Evolutionary conservation across 495 filamentous ascomycete species (phyloP).

Genomic region (Talaromyces trachyspermus): DNA sequence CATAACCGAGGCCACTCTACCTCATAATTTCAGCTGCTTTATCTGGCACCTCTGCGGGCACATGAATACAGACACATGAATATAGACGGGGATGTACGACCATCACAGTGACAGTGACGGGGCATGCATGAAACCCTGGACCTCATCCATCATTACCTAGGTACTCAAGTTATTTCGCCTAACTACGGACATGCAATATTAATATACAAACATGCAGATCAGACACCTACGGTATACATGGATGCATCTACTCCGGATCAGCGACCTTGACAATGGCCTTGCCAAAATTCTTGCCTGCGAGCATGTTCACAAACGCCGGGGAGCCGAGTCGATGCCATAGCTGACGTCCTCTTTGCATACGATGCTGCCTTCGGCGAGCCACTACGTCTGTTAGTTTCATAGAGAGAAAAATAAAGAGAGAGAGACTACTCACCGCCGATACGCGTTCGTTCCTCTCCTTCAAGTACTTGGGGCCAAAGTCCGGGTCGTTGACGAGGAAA

Average conservation of each 20-base stretch:
- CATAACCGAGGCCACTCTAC: background rate
- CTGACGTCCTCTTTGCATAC: slow-evolving; percentile 50
- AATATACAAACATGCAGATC: background rate
- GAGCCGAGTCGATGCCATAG: slow-evolving; percentile 73
- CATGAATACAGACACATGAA: background rate
- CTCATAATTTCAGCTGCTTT: background rate
- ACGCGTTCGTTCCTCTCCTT: slow-evolving; percentile 57
- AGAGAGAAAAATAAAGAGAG: slow-evolving; percentile 13
- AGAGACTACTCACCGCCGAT: background rate
- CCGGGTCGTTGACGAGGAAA: slow-evolving; percentile 63
- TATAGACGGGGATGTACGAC: too few relatives aligned
- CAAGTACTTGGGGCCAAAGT: slow-evolving; percentile 63
- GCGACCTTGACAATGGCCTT: slow-evolving; percentile 75
- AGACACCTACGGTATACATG: too few relatives aligned
- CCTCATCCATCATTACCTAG: too few relatives aligned
- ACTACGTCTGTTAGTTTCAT: slow-evolving; percentile 40
- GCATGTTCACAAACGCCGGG: slow-evolving; percentile 73
- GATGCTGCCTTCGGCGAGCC: slow-evolving; percentile 57
- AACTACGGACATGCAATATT: slow-evolving; percentile 12
- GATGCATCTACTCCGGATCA: slow-evolving; percentile 12
- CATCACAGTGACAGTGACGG: too few relatives aligned
- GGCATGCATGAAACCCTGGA: too few relatives aligned
- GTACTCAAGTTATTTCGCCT: too few relatives aligned
- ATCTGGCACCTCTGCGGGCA: background rate
- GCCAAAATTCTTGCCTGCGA: slow-evolving; percentile 84